A percentile compares a stretch with the other conserved stretches of the same genome.
These are phyloP conservation scores for Cladophialophora bantiana DNA, from an alignment of 2,329 filamentous ascomycete genomes.

Conservation along the genomic window DNA sequence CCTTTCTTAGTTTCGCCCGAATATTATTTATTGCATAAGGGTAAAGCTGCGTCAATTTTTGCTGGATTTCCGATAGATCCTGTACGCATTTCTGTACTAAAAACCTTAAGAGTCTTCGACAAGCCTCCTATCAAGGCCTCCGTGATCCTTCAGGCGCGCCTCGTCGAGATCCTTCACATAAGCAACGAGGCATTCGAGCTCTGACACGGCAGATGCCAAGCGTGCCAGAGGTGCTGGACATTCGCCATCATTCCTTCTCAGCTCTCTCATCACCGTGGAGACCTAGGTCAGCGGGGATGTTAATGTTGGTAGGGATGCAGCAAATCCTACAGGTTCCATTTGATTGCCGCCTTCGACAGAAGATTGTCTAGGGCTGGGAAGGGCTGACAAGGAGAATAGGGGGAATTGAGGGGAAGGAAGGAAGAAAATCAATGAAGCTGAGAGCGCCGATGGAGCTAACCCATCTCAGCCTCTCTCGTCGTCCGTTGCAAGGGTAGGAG, in stretches of 20 bases:
- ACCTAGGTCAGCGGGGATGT: not conserved
- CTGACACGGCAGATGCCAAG: not conserved
- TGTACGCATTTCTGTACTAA: not conserved
- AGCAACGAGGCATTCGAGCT: not conserved
- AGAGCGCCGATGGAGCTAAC: not conserved
- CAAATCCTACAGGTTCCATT: slow-evolving; percentile 3
- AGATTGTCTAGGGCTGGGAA: not conserved
- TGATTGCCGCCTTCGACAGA: not conserved
- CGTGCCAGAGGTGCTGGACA: not conserved
- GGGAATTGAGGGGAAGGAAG: not conserved
- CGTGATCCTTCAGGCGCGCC: not conserved
- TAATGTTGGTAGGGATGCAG: not conserved
- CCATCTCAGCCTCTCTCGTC: not conserved
- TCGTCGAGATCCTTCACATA: not conserved
- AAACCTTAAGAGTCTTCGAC: not conserved
- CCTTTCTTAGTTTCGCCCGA: not conserved
- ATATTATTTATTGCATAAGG: not conserved
- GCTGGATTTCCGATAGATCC: not conserved
- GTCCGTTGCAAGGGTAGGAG: not conserved
- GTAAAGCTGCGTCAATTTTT: not conserved
- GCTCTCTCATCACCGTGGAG: not conserved
- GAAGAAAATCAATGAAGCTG: not conserved
- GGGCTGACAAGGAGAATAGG: not conserved
- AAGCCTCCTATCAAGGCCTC: not conserved
- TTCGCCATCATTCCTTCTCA: slow-evolving; percentile 2